Percentiles rank a stretch among this genome's conserved stretches.
These are phyloP conservation scores for Schizopora paradoxa DNA, from an alignment of 1,284 basidiomycete species.

Conservation along the genomic window DNA sequence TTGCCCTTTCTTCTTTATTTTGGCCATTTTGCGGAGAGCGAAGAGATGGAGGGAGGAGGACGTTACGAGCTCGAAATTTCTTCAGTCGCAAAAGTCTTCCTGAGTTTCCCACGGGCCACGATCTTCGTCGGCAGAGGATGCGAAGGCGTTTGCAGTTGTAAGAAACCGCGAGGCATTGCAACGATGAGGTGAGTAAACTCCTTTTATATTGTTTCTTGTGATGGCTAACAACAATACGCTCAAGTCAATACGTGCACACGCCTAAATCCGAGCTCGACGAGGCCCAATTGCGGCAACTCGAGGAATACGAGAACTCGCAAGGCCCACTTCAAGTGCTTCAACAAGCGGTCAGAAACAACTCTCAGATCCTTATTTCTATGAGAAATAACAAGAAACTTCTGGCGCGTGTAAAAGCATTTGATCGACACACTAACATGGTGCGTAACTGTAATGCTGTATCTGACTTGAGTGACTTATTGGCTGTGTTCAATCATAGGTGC, in stretches of 20 bases:
- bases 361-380: slow-evolving; percentile 95
- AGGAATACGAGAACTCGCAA: slow-evolving; percentile 96
- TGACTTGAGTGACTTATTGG: slow-evolving; percentile 3
- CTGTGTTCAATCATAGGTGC: slow-evolving; percentile 49
- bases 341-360: slow-evolving; percentile 96
- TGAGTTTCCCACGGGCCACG: slow-evolving; percentile 9
- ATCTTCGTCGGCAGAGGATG: slow-evolving; percentile 6
- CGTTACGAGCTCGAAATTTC: slow-evolving; percentile 21
- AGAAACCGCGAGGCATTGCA: no score
- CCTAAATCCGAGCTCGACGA: slow-evolving; percentile 98
- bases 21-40: slow-evolving; percentile 60
- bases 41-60: slow-evolving; percentile 9
- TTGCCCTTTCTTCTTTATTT: slow-evolving; percentile 86
- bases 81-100: background rate
- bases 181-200: slow-evolving; percentile 15
- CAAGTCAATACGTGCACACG: slow-evolving; percentile 93
- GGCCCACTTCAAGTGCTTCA: slow-evolving; percentile 97
- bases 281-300: slow-evolving; percentile 89
- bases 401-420: slow-evolving; percentile 97
- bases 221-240: slow-evolving; percentile 11
- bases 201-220: slow-evolving; percentile 1
- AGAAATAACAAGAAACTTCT: slow-evolving; percentile 99
- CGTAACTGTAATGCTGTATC: slow-evolving; percentile 23
- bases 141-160: no score
- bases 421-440: slow-evolving; percentile 98